phyloP scores from a whole-genome alignment of 371 early-diverging fungal species.

The Mortierella sp. region DNA sequence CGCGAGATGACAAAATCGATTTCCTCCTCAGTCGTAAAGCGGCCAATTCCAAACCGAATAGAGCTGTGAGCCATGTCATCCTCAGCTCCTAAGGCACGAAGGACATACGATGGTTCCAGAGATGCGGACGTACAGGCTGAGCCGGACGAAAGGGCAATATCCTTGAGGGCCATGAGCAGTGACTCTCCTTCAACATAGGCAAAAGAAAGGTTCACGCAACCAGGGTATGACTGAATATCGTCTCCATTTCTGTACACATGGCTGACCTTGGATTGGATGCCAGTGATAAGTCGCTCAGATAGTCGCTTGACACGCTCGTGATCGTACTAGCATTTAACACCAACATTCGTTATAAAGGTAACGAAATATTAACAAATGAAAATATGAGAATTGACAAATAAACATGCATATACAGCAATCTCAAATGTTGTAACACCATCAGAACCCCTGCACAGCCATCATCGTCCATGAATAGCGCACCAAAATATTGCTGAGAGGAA shows the following conservation, averaged over 20 bases:
- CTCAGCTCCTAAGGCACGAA: slow-evolving; percentile 98
- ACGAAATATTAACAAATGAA: neutral
- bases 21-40: slow-evolving; percentile 98
- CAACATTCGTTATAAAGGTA: neutral
- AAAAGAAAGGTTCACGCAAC: slow-evolving; percentile 99
- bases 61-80: slow-evolving; percentile 99
- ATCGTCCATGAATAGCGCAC: slow-evolving; percentile 53
- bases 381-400: neutral
- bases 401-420: slow-evolving; percentile 1
- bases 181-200: slow-evolving; percentile 99
- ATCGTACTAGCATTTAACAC: slow-evolving; percentile 76
- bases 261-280: slow-evolving; percentile 81
- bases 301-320: slow-evolving; percentile 78
- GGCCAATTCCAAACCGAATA: slow-evolving; percentile 98
- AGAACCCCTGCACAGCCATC: slow-evolving; percentile 81
- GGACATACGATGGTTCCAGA: slow-evolving; percentile 98
- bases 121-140: slow-evolving; percentile 99
- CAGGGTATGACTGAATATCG: slow-evolving; percentile 84
- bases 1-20: slow-evolving; percentile 92
- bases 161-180: slow-evolving; percentile 98
- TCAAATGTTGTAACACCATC: slow-evolving; percentile 52
- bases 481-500: neutral
- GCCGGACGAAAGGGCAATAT: slow-evolving; percentile 98
- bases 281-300: slow-evolving; percentile 84
- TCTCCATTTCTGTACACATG: slow-evolving; percentile 95